Evolutionary conservation across 2,329 filamentous ascomycete genomes (phyloP).

Genomic region (Trichoderma harzianum): DNA sequence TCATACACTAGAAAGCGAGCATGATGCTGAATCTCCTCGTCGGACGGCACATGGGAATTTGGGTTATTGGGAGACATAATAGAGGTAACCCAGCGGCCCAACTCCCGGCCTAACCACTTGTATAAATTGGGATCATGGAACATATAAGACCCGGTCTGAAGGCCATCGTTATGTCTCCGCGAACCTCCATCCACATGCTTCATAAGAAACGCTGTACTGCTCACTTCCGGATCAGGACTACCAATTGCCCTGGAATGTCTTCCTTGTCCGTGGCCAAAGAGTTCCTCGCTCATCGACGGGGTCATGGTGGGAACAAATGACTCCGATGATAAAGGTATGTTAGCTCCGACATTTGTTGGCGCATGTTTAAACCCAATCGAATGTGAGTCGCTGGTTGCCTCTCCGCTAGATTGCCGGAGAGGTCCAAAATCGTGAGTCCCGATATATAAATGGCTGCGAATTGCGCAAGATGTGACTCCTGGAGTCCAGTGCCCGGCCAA

Average conservation of each 20-base stretch:
- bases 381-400: no score
- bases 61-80: background rate
- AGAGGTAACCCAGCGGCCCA: background rate
- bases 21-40: background rate
- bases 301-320: background rate
- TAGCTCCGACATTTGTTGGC: no score
- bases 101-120: background rate
- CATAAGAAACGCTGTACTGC: background rate
- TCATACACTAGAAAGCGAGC: background rate
- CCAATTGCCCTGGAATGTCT: no score
- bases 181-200: background rate
- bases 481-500: background rate
- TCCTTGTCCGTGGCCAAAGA: no score
- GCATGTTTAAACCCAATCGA: no score
- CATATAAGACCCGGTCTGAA: background rate
- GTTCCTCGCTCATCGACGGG: no score
- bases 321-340: no score
- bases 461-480: background rate
- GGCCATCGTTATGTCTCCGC: background rate
- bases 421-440: no score
- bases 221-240: no score
- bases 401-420: no score
- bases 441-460: background rate
- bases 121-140: background rate
- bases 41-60: background rate